phyloP scores from a whole-genome alignment of 495 filamentous ascomycete species.

The Staphylotrichum longicolle region DNA sequence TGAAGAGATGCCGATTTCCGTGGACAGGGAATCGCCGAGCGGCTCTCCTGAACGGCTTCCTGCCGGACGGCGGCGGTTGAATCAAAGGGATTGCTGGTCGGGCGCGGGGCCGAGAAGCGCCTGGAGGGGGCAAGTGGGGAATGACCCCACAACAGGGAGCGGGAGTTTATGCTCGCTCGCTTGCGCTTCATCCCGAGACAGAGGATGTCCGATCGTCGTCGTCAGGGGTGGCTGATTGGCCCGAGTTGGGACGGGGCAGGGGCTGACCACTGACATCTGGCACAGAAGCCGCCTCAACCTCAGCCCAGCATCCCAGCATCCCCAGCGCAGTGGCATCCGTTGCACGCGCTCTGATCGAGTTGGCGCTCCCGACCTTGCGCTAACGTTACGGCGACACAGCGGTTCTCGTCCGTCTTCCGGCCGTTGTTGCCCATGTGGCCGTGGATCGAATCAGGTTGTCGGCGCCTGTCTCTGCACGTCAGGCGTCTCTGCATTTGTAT shows the following conservation, averaged over 20 bases:
- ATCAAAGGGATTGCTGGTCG: constrained; percentile 10
- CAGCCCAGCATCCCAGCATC: constrained; percentile 20
- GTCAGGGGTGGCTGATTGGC: constrained; percentile 27
- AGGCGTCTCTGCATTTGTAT: background rate
- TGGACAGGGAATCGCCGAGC: background rate
- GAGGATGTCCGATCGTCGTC: constrained; percentile 33
- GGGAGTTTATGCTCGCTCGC: constrained; percentile 29
- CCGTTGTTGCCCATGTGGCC: background rate
- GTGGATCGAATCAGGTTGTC: background rate
- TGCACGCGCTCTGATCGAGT: constrained; percentile 19
- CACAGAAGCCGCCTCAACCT: constrained; percentile 38
- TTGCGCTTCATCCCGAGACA: constrained; percentile 42
- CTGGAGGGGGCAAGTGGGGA: constrained; percentile 20
- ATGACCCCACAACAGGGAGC: constrained; percentile 21
- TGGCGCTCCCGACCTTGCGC: constrained; percentile 6
- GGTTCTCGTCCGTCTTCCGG: background rate
- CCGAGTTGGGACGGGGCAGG: constrained; percentile 23
- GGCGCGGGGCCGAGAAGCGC: constrained; percentile 21
- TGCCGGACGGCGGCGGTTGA: constrained; percentile 11
- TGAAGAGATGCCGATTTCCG: constrained; percentile 10
- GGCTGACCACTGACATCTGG: constrained; percentile 27
- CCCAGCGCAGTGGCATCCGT: constrained; percentile 14
- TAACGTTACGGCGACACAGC: background rate
- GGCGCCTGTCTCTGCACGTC: too few species aligned
- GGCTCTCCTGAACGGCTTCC: constrained; percentile 2